These are phyloP conservation scores for Eucalyptus rudis DNA, from an alignment of 345 rosid species.

Conservation along the genomic window DNA sequence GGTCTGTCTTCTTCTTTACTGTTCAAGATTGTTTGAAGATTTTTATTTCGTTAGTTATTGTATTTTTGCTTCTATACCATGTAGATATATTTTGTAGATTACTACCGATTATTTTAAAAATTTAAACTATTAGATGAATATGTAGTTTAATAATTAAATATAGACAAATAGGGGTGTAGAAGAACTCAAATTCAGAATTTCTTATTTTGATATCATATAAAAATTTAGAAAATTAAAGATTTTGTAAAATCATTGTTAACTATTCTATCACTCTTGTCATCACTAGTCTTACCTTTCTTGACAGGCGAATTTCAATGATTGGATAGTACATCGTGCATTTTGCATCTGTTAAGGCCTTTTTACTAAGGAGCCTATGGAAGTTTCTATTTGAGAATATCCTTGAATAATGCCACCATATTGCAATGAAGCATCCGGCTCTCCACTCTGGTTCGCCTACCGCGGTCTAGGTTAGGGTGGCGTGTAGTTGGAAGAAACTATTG, in stretches of 20 bases:
- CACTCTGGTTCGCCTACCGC: neutral
- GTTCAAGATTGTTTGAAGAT: neutral
- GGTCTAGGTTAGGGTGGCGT: neutral
- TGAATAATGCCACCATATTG: neutral
- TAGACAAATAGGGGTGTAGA: fast-evolving
- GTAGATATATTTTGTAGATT: too few species aligned
- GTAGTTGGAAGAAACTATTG: neutral
- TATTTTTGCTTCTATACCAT: neutral
- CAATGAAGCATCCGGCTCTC: neutral
- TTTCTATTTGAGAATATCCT: neutral
- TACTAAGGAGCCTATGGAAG: neutral
- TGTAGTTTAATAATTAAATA: fast-evolving
- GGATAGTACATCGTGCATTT: neutral
- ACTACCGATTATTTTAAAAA: fast-evolving
- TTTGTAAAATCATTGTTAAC: fast-evolving
- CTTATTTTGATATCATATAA: too few species aligned
- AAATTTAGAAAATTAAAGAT: too few species aligned
- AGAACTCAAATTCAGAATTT: fast-evolving
- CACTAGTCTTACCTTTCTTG: neutral
- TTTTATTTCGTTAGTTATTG: neutral
- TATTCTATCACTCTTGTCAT: fast-evolving
- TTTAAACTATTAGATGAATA: too few species aligned
- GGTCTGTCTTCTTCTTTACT: neutral
- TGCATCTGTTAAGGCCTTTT: neutral
- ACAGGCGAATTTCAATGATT: neutral